Evolutionary conservation across 2,329 filamentous ascomycete species (phyloP).

Genomic region (Emmonsiellopsis sp.): DNA sequence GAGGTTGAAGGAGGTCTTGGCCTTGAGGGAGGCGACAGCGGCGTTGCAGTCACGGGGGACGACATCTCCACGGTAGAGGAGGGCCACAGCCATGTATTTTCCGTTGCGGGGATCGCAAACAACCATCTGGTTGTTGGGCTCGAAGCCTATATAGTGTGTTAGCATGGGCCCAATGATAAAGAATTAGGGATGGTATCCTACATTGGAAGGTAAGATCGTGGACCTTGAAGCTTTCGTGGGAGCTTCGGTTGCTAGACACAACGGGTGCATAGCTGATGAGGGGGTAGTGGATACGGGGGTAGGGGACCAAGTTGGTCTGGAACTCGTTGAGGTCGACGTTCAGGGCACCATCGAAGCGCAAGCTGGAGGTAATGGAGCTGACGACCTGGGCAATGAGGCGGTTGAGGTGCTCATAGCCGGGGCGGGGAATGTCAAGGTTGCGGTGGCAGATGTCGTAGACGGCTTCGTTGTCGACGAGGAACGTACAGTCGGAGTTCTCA

Average conservation of each 20-base stretch:
- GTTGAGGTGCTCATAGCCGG: conserved; percentile 56
- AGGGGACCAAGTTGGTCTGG: conserved; percentile 60
- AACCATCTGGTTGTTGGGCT: conserved; percentile 62
- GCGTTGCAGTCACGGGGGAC: conserved; percentile 52
- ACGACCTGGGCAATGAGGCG: conserved; percentile 59
- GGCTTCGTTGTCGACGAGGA: conserved; percentile 60
- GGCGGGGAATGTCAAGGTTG: conserved; percentile 55
- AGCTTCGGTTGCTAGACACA: conserved; percentile 60
- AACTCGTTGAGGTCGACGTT: conserved; percentile 62
- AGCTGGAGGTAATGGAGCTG: conserved; percentile 55
- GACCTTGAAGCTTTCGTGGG: conserved; percentile 81
- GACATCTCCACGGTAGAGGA: conserved; percentile 58
- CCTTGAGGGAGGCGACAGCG: conserved; percentile 53
- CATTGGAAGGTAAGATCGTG: conserved; percentile 60
- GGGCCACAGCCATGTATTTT: conserved; percentile 60
- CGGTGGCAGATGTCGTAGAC: conserved; percentile 60
- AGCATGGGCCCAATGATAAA: conserved; percentile 6
- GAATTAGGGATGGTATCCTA: conserved; percentile 21
- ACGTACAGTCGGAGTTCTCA: conserved; percentile 59
- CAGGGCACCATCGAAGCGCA: conserved; percentile 56
- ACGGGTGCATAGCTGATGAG: conserved; percentile 58
- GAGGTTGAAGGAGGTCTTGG: conserved; percentile 55
- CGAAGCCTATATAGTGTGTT: conserved; percentile 41
- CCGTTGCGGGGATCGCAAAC: conserved; percentile 57
- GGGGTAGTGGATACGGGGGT: conserved; percentile 59